Base-by-base conservation (phyloP, 2,329 filamentous ascomycete genomes). In the Cladophialophora exuberans region DNA sequence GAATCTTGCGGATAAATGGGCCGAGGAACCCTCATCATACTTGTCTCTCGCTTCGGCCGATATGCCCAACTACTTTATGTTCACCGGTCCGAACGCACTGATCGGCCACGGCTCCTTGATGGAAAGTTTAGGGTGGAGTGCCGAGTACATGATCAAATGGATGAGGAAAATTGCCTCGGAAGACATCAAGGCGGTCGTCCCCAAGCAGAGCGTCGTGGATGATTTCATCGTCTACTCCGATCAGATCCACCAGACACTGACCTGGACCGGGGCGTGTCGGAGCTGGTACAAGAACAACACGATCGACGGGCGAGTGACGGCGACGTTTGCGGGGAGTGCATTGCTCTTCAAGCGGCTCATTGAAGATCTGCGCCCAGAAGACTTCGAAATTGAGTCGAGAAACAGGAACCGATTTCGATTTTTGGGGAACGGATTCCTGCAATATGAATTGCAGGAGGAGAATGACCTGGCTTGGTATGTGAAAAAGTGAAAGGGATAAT, bases 361-460 rank as follows among this genome's bases (percentile, higher is more conserved):
- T 15, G 62, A 67, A 9, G 67, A 72, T 2, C 70, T 80, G n/a
- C 45, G 58, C 1, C 41, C 51, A 6, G 58, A 61, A 35, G 58
- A 61, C 47, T 61, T 54, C 20, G 52, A 58, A 6, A 52, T 56
- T 28, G 42, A 43, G 33, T n/a, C 41, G 2, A 47, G 43, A 43
- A n/a, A 43, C 41, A 47, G 41, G 26, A 54, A 58, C 39, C 65
- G 69, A 2, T 73, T 70, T 69, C 70, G 72, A 41, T 72, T 72
- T 52, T 23, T 52, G 38, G 57, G 54, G 64, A 75, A 74, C 56
- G 46, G 66, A 30, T 76, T 73, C 60, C 65, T 69, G 3, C 73
- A 70, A 35, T 52, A 75, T 63, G 73, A 76, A 57, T 67, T 72
- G 64, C 65, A 72, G 11, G 68, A 69, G 15, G 68, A 63, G 22